phyloP scores from a whole-genome alignment of 2,329 filamentous ascomycete species.

The Stagonosporopsis chrysanthemi region DNA sequence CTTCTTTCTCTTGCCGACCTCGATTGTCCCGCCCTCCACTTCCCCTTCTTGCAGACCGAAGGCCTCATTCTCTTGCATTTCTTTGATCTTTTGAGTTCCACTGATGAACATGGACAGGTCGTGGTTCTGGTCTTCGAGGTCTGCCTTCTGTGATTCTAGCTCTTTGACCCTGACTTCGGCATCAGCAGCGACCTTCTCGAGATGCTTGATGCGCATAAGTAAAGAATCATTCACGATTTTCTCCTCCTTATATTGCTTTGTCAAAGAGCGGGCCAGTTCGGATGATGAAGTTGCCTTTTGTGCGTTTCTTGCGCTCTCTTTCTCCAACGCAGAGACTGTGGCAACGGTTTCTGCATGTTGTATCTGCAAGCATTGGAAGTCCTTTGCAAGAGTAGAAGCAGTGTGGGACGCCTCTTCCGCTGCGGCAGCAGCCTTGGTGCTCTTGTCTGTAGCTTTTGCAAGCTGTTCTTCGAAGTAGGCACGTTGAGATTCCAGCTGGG shows the following conservation, averaged over 20 bases:
- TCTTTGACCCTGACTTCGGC: conserved; percentile 58
- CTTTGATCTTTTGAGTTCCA: conserved; percentile 79
- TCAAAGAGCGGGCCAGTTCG: conserved; percentile 76
- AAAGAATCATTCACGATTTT: conserved; percentile 83
- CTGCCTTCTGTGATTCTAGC: conserved; percentile 64
- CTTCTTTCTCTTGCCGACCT: conserved; percentile 41
- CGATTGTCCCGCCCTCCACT: conserved; percentile 53
- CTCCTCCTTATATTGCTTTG: conserved; percentile 82
- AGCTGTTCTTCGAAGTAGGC: conserved; percentile 94
- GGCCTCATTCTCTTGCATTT: conserved; percentile 74
- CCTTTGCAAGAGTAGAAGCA: conserved; percentile 59
- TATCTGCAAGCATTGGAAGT: conserved; percentile 61
- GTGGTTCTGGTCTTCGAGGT: conserved; percentile 84
- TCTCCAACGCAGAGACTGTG: conserved; percentile 73
- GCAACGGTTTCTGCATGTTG: conserved; percentile 62
- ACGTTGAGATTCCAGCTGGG: conserved; percentile 90
- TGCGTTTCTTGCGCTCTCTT: conserved; percentile 66
- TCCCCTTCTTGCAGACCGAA: conserved; percentile 70
- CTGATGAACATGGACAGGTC: conserved; percentile 89
- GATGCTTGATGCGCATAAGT: conserved; percentile 79
- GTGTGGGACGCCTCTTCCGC: conserved; percentile 67
- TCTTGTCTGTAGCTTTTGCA: conserved; percentile 88
- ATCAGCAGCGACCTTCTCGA: conserved; percentile 65
- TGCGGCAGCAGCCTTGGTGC: conserved; percentile 72
- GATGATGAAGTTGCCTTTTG: conserved; percentile 73